These are phyloP conservation scores for Diospyros lotus DNA, from an alignment of 148 eudicot species.

Conservation along the genomic window DNA sequence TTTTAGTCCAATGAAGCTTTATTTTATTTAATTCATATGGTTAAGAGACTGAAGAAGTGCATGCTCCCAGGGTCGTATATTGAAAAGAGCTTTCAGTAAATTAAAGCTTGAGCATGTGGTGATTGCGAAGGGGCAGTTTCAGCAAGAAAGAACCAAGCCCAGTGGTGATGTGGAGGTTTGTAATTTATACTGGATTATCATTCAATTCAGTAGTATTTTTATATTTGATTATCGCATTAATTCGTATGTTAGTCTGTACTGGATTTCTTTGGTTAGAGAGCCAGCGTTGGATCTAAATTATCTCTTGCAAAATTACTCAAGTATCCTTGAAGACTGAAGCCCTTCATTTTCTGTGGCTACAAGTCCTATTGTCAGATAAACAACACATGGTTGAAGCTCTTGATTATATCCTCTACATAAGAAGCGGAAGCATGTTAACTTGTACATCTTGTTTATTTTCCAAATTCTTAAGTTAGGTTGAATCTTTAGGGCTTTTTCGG, in stretches of 20 bases:
- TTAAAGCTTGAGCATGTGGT: slow-evolving; percentile 97
- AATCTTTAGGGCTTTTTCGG: too few species aligned
- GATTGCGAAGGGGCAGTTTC: slow-evolving; percentile 89
- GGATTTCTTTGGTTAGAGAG: background rate
- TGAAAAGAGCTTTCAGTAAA: slow-evolving; percentile 95
- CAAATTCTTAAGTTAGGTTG: too few species aligned
- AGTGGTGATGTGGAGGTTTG: slow-evolving; percentile 48
- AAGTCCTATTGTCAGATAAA: background rate
- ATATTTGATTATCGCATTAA: too few species aligned
- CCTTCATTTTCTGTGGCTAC: background rate
- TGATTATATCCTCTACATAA: background rate
- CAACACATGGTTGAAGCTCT: background rate
- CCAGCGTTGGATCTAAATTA: background rate
- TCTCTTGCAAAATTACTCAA: too few species aligned
- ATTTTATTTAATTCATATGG: slow-evolving; percentile 4
- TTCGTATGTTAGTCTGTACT: too few species aligned
- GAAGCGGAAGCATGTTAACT: too few species aligned
- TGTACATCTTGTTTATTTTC: too few species aligned
- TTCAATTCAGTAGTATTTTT: background rate
- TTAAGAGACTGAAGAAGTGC: slow-evolving; percentile 13
- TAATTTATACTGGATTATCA: background rate
- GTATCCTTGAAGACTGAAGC: too few species aligned
- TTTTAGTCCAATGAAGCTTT: background rate
- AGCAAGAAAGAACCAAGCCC: slow-evolving; percentile 66
- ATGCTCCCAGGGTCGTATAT: slow-evolving; percentile 66